These are phyloP conservation scores for Collybia mongolica DNA, from an alignment of 768 basidiomycete genomes.

Conservation along the genomic window DNA sequence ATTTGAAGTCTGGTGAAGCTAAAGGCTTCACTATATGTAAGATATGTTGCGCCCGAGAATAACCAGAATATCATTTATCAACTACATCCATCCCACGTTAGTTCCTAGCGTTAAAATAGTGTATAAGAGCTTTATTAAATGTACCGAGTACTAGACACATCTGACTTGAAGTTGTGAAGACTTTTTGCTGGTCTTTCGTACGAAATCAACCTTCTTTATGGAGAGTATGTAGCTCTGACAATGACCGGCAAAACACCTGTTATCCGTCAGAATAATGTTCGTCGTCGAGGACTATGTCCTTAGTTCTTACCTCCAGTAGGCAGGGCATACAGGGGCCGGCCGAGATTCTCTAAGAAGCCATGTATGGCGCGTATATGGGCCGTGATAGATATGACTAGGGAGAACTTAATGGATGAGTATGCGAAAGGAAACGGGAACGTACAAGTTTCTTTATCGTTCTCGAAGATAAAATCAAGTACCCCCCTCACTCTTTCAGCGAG, in stretches of 20 bases:
- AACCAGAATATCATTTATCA: too few relatives aligned
- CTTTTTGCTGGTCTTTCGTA: too few relatives aligned
- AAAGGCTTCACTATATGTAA: too few relatives aligned
- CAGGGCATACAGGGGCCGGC: conserved; percentile 41
- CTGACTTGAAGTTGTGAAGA: too few relatives aligned
- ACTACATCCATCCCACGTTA: too few relatives aligned
- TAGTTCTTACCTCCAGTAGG: conserved; percentile 63
- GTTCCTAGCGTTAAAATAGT: too few relatives aligned
- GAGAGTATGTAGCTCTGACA: conserved; percentile 10
- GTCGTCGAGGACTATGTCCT: background rate
- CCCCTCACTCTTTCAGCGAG: conserved; percentile 46
- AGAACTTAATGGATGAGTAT: background rate
- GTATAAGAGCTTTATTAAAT: too few relatives aligned
- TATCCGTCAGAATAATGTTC: background rate
- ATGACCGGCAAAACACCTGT: conserved; percentile 20
- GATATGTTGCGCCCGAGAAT: too few relatives aligned
- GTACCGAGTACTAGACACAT: too few relatives aligned
- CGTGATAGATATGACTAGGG: conserved; percentile 62
- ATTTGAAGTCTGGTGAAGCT: too few relatives aligned
- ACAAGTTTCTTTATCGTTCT: conserved; percentile 45
- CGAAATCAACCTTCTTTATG: background rate
- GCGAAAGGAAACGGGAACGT: conserved; percentile 14
- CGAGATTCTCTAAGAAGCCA: conserved; percentile 48
- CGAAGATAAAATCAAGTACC: conserved; percentile 59
- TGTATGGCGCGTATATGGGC: conserved; percentile 64